Evolutionary conservation across 257 asterid species (phyloP).

Genomic region (Petunia axillaris): DNA sequence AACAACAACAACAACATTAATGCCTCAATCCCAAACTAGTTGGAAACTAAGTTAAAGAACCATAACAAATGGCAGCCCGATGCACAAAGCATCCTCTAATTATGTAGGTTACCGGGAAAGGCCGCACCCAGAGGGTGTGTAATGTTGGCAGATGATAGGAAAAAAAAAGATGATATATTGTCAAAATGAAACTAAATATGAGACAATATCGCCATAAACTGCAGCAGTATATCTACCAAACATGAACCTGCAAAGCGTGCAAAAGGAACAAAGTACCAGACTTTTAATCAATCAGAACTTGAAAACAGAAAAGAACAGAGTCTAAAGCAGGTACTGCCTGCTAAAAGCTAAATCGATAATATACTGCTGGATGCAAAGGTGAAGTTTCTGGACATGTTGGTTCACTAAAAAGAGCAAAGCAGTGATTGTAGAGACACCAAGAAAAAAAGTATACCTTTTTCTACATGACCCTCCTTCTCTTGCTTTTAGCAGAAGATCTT

Average conservation of each 20-base stretch:
- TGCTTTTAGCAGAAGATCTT: slow-evolving; percentile 22
- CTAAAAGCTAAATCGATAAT: not conserved
- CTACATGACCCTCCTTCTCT: slow-evolving; percentile 15
- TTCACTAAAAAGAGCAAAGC: not conserved
- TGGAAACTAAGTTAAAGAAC: not conserved
- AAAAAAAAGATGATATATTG: not conserved
- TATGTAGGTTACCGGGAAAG: no score
- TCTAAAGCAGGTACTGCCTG: not conserved
- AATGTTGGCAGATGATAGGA: not conserved
- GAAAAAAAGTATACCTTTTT: slow-evolving; percentile 1
- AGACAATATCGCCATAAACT: not conserved
- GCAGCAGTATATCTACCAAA: not conserved
- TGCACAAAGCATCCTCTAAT: no score
- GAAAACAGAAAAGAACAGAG: not conserved
- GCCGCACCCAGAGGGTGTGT: no score
- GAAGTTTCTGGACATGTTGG: not conserved
- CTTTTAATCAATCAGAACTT: not conserved
- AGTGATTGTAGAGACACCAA: not conserved
- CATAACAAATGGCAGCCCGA: no score
- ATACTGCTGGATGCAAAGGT: no score
- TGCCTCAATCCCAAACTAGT: not conserved
- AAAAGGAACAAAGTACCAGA: not conserved
- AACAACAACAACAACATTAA: not conserved
- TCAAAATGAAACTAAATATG: not conserved
- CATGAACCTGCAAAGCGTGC: not conserved